Percentiles rank a stretch among this genome's conserved stretches.
Evolutionary conservation across 345 rosid species (phyloP).

Genomic region (Theobroma cacao): DNA sequence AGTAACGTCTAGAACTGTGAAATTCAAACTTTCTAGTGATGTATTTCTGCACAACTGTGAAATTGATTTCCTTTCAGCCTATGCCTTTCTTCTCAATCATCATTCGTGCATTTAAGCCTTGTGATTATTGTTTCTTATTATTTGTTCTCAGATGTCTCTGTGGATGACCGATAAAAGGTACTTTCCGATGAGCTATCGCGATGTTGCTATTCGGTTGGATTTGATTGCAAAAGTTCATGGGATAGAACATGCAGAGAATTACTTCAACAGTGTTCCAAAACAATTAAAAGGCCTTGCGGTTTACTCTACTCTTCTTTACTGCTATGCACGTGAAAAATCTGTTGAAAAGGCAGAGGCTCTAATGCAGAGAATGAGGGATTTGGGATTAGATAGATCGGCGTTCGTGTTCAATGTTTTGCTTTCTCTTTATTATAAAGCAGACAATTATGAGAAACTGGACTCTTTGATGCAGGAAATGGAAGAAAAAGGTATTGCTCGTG

Average conservation of each 20-base stretch:
- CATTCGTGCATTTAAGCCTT: background rate
- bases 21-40: background rate
- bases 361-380: conserved; percentile 38
- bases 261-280: conserved; percentile 32
- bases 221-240: conserved; percentile 51
- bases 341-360: conserved; percentile 46
- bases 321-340: conserved; percentile 34
- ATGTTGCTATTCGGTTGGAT: conserved; percentile 46
- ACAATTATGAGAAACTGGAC: conserved; percentile 37
- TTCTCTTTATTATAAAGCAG: conserved; percentile 38
- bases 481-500: conserved; percentile 30
- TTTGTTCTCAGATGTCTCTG: conserved; percentile 34
- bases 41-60: background rate
- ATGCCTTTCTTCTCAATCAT: background rate
- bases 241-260: conserved; percentile 36
- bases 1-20: background rate
- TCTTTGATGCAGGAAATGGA: conserved; percentile 52
- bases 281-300: conserved; percentile 27
- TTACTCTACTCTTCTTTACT: conserved; percentile 47
- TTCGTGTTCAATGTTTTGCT: conserved; percentile 53
- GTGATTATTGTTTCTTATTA: background rate
- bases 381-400: conserved; percentile 24
- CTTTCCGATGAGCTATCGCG: conserved; percentile 20
- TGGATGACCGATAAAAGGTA: conserved; percentile 42
- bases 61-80: background rate